Conservation (phyloP, 2,329 filamentous ascomycete genomes). For the Arachnopeziza araneosa region DNA sequence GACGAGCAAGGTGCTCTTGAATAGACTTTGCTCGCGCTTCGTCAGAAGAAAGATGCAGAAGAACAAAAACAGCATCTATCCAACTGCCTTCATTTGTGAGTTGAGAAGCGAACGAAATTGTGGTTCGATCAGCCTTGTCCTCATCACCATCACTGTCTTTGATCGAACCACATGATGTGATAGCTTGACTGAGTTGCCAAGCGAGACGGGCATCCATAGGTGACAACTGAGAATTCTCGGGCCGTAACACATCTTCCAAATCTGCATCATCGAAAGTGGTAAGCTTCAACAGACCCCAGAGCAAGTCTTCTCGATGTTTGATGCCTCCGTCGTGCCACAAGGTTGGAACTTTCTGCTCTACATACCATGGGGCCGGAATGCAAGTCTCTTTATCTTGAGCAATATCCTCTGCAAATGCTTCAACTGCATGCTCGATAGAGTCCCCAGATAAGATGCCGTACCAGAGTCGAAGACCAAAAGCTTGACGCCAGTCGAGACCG, state of each 20-base stretch:
- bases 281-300: constrained; percentile 82
- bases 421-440: constrained; percentile 66
- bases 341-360: constrained; percentile 51
- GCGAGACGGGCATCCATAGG: constrained; percentile 69
- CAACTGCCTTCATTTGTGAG: constrained; percentile 60
- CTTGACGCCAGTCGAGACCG: constrained; percentile 84
- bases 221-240: constrained; percentile 70
- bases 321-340: constrained; percentile 56
- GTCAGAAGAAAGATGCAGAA: constrained; percentile 66
- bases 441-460: constrained; percentile 69
- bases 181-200: constrained; percentile 77
- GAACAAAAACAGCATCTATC: constrained; percentile 68
- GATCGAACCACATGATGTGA: constrained; percentile 45
- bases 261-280: constrained; percentile 59
- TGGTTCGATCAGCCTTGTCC: constrained; percentile 60
- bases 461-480: constrained; percentile 87
- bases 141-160: constrained; percentile 47
- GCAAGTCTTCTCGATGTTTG: constrained; percentile 63
- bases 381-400: constrained; percentile 62
- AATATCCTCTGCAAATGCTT: constrained; percentile 68
- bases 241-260: constrained; percentile 67
- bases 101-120: constrained; percentile 59
- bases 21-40: constrained; percentile 60
- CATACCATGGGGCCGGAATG: constrained; percentile 66
- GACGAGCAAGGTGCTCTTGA: constrained; percentile 67